phyloP scores from a whole-genome alignment of 2,329 filamentous ascomycete genomes.

The Aspergillus sp. region DNA sequence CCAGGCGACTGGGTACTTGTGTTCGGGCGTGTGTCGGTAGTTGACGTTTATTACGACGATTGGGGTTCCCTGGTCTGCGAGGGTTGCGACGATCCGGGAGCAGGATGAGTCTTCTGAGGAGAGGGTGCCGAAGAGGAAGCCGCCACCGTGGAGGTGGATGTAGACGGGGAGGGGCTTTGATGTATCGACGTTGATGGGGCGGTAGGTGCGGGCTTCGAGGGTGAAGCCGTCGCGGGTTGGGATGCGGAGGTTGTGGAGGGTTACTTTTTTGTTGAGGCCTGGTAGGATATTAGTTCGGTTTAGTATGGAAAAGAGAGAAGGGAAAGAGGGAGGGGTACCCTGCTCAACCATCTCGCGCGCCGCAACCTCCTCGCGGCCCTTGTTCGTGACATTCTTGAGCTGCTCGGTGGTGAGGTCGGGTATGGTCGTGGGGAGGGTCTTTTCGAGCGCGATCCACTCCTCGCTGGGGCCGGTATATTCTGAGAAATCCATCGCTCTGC shows the following conservation, averaged over 20 bases:
- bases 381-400: constrained; percentile 35
- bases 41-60: constrained; percentile 59
- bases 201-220: constrained; percentile 55
- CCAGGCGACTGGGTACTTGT: constrained; percentile 57
- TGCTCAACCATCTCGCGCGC: constrained; percentile 34
- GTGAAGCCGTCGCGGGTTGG: constrained; percentile 51
- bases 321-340: background rate
- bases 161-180: constrained; percentile 52
- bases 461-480: constrained; percentile 47
- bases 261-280: constrained; percentile 36
- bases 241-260: constrained; percentile 43
- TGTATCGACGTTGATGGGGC: constrained; percentile 38
- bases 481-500: constrained; percentile 43
- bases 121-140: constrained; percentile 61
- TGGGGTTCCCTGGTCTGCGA: constrained; percentile 25
- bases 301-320: background rate
- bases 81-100: constrained; percentile 48
- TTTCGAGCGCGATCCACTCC: constrained; percentile 52
- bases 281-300: background rate
- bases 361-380: constrained; percentile 38
- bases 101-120: constrained; percentile 59
- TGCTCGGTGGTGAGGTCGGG: constrained; percentile 28
- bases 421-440: constrained; percentile 34
- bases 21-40: constrained; percentile 63
- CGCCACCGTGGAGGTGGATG: constrained; percentile 60